Evolutionary conservation across 2,329 filamentous ascomycete genomes (phyloP).

Genomic region (Myriosclerotinia curreyana): DNA sequence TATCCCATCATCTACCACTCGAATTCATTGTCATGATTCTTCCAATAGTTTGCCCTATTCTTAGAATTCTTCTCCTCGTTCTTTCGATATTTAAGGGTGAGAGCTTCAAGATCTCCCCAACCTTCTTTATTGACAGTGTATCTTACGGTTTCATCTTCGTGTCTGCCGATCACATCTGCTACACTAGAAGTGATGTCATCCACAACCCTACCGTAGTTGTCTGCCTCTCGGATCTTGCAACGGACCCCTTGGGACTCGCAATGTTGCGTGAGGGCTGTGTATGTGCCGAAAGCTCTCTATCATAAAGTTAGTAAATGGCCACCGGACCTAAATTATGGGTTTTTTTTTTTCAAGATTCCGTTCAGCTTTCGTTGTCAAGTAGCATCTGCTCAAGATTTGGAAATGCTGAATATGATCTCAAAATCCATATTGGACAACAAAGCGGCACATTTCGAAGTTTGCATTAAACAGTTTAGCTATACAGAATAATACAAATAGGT

Average conservation of each 20-base stretch:
- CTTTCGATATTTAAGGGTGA: neutral
- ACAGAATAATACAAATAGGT: neutral
- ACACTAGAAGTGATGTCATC: conserved; percentile 44
- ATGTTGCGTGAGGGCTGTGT: conserved; percentile 48
- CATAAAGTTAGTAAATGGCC: neutral
- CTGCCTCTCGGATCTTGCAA: conserved; percentile 46
- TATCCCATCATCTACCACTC: conserved; percentile 8
- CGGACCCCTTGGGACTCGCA: conserved; percentile 45
- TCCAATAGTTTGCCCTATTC: conserved; percentile 17
- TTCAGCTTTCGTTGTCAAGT: neutral
- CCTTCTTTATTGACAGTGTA: conserved; percentile 35
- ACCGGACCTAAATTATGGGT: neutral
- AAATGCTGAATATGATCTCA: neutral
- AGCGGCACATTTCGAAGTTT: neutral
- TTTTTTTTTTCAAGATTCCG: neutral
- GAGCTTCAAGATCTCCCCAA: conserved; percentile 2
- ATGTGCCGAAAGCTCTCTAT: conserved; percentile 41
- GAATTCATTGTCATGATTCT: neutral
- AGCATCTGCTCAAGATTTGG: neutral
- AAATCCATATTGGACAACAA: neutral
- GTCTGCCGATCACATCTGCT: conserved; percentile 32
- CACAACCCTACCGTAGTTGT: conserved; percentile 43
- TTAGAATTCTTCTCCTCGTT: conserved; percentile 3
- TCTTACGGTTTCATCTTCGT: conserved; percentile 40
- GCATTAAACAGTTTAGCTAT: neutral